A percentile compares a stretch with the other conserved stretches of the same genome.
Conservation (phyloP, 1,284 basidiomycete genomes). For the Xanthoconium separans region DNA sequence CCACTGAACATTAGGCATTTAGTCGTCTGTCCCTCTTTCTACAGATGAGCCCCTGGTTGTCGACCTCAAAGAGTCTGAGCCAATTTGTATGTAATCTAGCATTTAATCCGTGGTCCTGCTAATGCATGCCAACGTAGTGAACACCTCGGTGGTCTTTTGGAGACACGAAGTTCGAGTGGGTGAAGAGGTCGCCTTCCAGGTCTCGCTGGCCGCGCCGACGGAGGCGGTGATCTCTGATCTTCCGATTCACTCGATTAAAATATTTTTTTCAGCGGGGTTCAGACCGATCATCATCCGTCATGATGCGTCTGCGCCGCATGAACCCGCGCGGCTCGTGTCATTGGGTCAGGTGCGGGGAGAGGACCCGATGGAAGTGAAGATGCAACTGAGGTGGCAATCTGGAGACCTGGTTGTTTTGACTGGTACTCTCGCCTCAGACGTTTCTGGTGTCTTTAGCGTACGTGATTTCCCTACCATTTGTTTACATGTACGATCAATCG, state of each 20-base stretch:
- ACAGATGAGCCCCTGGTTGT: constrained; percentile 56
- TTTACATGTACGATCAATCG: background rate
- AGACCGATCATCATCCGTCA: constrained; percentile 52
- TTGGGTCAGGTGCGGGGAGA: constrained; percentile 23
- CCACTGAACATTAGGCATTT: constrained; percentile 44
- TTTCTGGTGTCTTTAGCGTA: constrained; percentile 51
- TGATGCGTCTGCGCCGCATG: constrained; percentile 12
- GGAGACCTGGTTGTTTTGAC: constrained; percentile 53
- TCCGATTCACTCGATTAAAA: constrained; percentile 55
- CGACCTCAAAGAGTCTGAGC: constrained; percentile 59
- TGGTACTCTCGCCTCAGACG: constrained; percentile 52
- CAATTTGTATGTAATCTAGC: constrained; percentile 52
- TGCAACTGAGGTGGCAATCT: constrained; percentile 55
- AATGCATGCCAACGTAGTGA: constrained; percentile 45
- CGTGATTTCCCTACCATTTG: background rate
- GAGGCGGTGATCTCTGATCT: constrained; percentile 48
- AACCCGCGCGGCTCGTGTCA: constrained; percentile 18
- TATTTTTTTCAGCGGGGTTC: constrained; percentile 52
- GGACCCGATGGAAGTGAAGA: constrained; percentile 27
- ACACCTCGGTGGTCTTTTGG: constrained; percentile 71
- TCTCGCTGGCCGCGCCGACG: constrained; percentile 54
- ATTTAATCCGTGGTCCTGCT: background rate
- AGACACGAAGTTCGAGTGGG: constrained; percentile 55
- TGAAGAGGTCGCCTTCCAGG: constrained; percentile 69
- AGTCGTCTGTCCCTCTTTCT: constrained; percentile 68